These are phyloP conservation scores for Rhodotorula graminis DNA, from an alignment of 768 basidiomycete genomes.

Conservation along the genomic window DNA sequence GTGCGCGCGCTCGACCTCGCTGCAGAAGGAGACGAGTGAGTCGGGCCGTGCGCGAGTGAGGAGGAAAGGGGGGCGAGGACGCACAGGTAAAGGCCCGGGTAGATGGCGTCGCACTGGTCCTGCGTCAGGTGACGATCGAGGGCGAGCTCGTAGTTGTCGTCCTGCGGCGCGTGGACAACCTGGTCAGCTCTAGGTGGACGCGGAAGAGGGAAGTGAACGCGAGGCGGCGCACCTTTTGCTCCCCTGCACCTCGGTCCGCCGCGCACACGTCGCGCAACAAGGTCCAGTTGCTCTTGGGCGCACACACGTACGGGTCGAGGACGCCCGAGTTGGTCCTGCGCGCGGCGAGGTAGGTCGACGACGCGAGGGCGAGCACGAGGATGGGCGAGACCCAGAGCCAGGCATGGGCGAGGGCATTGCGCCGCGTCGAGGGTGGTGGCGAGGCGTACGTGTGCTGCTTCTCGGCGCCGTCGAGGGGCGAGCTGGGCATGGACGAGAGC, in stretches of 20 bases:
- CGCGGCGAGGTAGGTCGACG: background rate
- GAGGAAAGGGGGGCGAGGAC: background rate
- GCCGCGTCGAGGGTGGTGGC: background rate
- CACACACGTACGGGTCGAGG: slow-evolving; percentile 21
- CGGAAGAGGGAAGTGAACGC: no score
- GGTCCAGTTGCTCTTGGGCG: slow-evolving; percentile 1
- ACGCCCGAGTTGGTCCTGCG: background rate
- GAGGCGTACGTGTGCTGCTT: background rate
- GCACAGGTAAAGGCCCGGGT: slow-evolving; percentile 30
- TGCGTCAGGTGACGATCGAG: slow-evolving; percentile 22
- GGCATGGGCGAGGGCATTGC: background rate
- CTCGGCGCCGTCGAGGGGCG: no score
- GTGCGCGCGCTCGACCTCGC: slow-evolving; percentile 27
- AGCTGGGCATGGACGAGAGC: no score
- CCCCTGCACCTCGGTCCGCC: background rate
- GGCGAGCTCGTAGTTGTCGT: slow-evolving; percentile 12
- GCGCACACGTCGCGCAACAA: slow-evolving; percentile 8
- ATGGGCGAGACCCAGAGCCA: slow-evolving; percentile 25
- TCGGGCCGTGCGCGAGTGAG: background rate
- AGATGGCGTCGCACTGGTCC: slow-evolving; percentile 27
- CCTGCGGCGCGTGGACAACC: background rate
- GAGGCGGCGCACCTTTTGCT: background rate
- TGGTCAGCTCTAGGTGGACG: no score
- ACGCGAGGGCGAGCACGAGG: slow-evolving; percentile 10
- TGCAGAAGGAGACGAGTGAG: background rate